These are phyloP conservation scores for Trypanosoma mega DNA, from an alignment of 208 protist genomes.

Conservation along the genomic window DNA sequence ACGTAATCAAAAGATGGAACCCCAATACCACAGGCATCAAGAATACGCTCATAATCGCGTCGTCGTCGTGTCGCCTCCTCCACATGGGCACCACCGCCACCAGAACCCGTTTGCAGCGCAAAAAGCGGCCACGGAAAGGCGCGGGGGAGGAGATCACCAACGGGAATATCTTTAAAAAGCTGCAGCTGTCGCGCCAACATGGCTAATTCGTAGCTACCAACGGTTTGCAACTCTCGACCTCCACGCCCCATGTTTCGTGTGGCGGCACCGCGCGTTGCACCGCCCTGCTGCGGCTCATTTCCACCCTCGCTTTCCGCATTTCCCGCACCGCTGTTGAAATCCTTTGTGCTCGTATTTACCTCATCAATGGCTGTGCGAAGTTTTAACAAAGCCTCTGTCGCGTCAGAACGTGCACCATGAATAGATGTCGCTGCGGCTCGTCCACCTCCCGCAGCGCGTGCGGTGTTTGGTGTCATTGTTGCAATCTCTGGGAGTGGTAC, in stretches of 20 bases:
- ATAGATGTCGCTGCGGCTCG: slow-evolving; percentile 16
- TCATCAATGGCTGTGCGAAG: slow-evolving; percentile 52
- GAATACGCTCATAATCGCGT: slow-evolving; percentile 28
- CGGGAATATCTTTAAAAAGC: slow-evolving; percentile 56
- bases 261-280: too few relatives aligned
- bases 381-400: slow-evolving; percentile 40
- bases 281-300: not conserved
- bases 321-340: slow-evolving; percentile 31
- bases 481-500: slow-evolving; percentile 37
- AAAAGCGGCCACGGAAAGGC: slow-evolving; percentile 63
- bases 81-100: slow-evolving; percentile 23
- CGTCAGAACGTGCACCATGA: not conserved
- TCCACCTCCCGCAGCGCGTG: slow-evolving; percentile 10
- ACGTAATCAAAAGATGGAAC: slow-evolving; percentile 7
- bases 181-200: slow-evolving; percentile 37
- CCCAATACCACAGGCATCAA: slow-evolving; percentile 27
- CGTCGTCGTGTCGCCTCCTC: slow-evolving; percentile 24
- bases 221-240: slow-evolving; percentile 24
- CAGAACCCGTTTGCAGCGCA: slow-evolving; percentile 44
- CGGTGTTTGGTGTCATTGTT: slow-evolving; percentile 12
- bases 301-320: not conserved
- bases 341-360: slow-evolving; percentile 54
- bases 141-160: slow-evolving; percentile 49
- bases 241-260: not conserved
- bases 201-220: slow-evolving; percentile 66